phyloP scores from a whole-genome alignment of 1,284 basidiomycete genomes.

The Cryptococcus sp. region DNA sequence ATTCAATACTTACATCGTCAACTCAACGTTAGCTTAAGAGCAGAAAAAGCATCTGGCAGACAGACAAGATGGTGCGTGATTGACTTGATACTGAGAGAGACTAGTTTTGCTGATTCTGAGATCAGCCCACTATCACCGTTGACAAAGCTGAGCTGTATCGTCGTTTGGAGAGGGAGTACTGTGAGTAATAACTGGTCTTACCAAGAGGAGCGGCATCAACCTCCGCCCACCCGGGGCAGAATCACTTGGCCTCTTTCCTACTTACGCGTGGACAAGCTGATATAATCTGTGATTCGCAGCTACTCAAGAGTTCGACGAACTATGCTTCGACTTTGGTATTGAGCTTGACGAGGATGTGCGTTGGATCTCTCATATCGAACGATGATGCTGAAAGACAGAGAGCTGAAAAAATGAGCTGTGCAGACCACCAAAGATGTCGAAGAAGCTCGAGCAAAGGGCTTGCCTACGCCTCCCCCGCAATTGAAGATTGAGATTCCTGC shows the following conservation, averaged over 20 bases:
- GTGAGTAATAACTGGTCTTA: slow-evolving; percentile 57
- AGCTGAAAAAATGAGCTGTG: background rate
- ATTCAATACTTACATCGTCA: no score
- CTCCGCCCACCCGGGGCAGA: background rate
- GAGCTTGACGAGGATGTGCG: slow-evolving; percentile 96
- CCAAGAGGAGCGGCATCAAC: background rate
- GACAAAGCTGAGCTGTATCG: slow-evolving; percentile 94
- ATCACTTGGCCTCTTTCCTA: no score
- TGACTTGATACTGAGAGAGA: no score
- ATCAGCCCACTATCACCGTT: slow-evolving; percentile 86
- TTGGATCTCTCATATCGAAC: background rate
- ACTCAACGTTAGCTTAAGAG: no score
- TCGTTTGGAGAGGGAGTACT: slow-evolving; percentile 79
- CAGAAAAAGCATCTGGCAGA: no score
- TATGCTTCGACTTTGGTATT: slow-evolving; percentile 96
- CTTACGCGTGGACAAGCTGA: no score
- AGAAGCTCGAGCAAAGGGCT: slow-evolving; percentile 73
- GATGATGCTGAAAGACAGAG: background rate
- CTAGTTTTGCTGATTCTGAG: background rate
- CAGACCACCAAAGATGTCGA: slow-evolving; percentile 89
- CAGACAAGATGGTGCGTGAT: no score
- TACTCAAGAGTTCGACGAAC: slow-evolving; percentile 88
- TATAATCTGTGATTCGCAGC: slow-evolving; percentile 56
- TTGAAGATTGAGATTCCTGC: slow-evolving; percentile 98
- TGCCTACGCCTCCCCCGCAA: slow-evolving; percentile 82